Percentiles rank a stretch among this genome's conserved stretches.
These are phyloP conservation scores for Cordyceps cateniannulata DNA, from an alignment of 2,329 filamentous ascomycete species.

Conservation along the genomic window DNA sequence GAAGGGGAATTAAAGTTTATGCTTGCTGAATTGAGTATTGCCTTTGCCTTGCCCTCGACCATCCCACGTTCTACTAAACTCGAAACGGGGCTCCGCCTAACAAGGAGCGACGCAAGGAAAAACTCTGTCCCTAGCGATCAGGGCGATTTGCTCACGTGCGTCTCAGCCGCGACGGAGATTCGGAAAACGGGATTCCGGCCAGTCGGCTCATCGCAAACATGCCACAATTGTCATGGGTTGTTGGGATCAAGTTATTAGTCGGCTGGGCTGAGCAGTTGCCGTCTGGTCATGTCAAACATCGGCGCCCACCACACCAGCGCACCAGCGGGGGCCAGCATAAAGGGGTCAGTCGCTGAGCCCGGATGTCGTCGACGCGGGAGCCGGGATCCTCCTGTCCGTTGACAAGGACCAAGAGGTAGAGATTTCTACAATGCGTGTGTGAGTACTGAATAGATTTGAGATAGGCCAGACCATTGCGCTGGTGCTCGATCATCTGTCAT, in stretches of 20 bases:
- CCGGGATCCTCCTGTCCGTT: background rate
- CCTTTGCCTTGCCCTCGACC: background rate
- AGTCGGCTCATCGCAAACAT: background rate
- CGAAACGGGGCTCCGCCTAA: background rate
- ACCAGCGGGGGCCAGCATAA: background rate
- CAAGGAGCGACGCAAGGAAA: background rate
- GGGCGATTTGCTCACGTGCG: background rate
- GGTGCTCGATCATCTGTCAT: no score
- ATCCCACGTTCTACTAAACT: background rate
- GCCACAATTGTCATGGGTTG: background rate
- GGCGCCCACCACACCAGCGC: background rate
- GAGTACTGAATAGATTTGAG: no score
- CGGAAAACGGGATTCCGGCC: background rate
- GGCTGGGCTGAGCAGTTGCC: background rate
- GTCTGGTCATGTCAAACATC: background rate
- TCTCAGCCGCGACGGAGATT: background rate
- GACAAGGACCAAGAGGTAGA: background rate
- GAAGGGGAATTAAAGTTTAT: background rate
- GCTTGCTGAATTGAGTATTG: background rate
- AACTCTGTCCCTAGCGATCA: background rate
- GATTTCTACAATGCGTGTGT: no score
- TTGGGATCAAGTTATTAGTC: background rate
- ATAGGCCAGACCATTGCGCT: no score
- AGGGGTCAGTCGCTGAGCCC: background rate
- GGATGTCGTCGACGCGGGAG: conserved; percentile 5